Percentiles rank a stretch among this genome's conserved stretches.
These are phyloP conservation scores for Rubia tinctorum DNA, from an alignment of 305 asterid genomes.

Conservation along the genomic window DNA sequence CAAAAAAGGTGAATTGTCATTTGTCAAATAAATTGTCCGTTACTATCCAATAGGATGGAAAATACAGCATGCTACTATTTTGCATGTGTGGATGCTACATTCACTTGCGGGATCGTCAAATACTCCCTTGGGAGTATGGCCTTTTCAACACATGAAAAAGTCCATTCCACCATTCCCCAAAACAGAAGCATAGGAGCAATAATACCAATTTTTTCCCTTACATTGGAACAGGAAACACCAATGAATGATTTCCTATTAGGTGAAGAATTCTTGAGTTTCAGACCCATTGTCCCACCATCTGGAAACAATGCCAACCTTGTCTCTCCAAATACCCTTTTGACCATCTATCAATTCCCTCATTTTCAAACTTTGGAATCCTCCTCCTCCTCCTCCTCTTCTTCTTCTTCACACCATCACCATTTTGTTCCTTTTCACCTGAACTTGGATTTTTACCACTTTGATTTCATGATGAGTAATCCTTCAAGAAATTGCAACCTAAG, in stretches of 20 bases:
- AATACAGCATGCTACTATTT: not conserved
- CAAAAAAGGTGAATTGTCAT: conserved; percentile 7
- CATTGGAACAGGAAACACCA: conserved; percentile 8
- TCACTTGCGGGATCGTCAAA: conserved; percentile 4
- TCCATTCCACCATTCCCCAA: conserved; percentile 23
- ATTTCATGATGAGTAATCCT: conserved; percentile 16
- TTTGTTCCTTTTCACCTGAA: not conserved
- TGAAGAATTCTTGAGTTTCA: conserved; percentile 15
- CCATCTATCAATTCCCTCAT: not conserved
- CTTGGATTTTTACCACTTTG: too few species aligned
- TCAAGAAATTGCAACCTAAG: conserved; percentile 17
- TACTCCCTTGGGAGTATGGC: conserved; percentile 1
- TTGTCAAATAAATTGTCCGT: conserved; percentile 6
- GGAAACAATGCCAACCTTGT: conserved; percentile 22
- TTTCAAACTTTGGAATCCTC: conserved; percentile 4
- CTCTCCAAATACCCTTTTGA: conserved; percentile 6
- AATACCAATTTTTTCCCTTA: not conserved
- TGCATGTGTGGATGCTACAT: conserved; percentile 5
- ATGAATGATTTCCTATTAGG: conserved; percentile 16
- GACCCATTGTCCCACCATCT: conserved; percentile 9
- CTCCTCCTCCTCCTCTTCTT: not conserved
- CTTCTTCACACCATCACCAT: too few species aligned
- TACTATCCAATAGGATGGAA: not conserved
- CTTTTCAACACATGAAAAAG: conserved; percentile 10
- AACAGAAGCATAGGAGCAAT: not conserved